Evolutionary conservation across 192 early-diverging fungal species (phyloP).

Genomic region (Coemansia sp.): DNA sequence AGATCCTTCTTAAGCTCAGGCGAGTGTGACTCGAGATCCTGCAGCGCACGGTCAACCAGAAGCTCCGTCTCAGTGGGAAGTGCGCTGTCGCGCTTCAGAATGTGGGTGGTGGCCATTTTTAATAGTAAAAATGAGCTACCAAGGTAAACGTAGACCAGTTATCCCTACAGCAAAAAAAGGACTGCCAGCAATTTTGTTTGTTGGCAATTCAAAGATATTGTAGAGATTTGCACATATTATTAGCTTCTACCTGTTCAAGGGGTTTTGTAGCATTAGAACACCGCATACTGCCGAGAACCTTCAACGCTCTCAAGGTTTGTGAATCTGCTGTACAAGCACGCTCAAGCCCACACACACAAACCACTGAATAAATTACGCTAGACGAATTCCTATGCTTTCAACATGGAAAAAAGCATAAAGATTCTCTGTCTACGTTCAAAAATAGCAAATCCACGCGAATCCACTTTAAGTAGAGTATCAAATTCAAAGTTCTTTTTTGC

Average conservation of each 20-base stretch:
- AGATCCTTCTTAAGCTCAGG: slow-evolving; percentile 97
- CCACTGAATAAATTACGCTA: background rate
- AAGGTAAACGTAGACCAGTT: background rate
- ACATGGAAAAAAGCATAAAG: background rate
- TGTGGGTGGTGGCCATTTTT: slow-evolving; percentile 55
- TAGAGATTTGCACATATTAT: too few species aligned
- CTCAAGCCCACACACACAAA: background rate
- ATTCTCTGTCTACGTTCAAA: background rate
- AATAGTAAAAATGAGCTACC: background rate
- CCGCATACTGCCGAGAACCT: background rate
- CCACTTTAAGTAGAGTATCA: background rate
- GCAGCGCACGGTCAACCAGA: slow-evolving; percentile 92
- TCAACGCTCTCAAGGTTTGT: background rate
- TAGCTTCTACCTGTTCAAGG: background rate
- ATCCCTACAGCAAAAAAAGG: slow-evolving; percentile 16
- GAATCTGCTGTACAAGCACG: background rate
- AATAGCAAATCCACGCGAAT: background rate
- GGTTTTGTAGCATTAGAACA: background rate
- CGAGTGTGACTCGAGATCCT: slow-evolving; percentile 93
- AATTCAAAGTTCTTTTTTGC: background rate
- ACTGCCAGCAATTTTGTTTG: too few species aligned
- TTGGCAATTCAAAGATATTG: too few species aligned
- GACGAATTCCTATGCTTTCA: background rate
- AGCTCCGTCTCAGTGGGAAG: slow-evolving; percentile 81
- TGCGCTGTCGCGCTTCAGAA: slow-evolving; percentile 55